Evolutionary conservation across 805 yeast species (phyloP).

Genomic region (Wickerhamiella vanderwaltii): DNA sequence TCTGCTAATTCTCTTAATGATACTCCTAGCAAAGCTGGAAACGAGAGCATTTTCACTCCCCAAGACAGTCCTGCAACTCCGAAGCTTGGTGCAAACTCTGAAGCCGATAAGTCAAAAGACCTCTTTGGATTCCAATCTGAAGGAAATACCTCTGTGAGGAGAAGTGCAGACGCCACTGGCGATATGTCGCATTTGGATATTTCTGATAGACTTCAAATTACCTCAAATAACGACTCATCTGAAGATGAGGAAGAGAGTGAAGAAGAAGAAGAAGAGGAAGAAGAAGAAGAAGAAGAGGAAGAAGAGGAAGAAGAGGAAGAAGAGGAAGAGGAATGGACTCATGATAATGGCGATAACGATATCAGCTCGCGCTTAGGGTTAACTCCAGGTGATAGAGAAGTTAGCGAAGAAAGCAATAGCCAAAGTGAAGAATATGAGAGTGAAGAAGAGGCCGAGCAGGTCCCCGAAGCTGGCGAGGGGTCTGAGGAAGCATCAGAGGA

Average conservation of each 20-base stretch:
- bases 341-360: neutral
- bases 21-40: neutral
- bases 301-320: neutral
- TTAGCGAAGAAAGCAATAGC: neutral
- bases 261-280: slow-evolving; percentile 4
- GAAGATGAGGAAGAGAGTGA: slow-evolving; percentile 7
- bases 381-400: neutral
- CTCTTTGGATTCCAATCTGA: neutral
- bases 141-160: neutral
- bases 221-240: neutral
- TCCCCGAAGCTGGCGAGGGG: no score
- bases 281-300: slow-evolving; percentile 1
- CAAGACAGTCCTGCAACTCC: neutral
- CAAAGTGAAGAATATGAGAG: no score
- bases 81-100: neutral
- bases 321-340: slow-evolving; percentile 1
- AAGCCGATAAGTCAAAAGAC: neutral
- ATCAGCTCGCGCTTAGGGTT: no score
- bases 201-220: neutral
- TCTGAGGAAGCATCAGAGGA: no score
- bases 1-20: neutral
- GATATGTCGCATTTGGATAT: neutral
- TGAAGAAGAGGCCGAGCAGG: no score
- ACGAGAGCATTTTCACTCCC: neutral
- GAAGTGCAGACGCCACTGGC: neutral